Evolutionary conservation across 495 filamentous ascomycete species (phyloP), one percentile per base, ranked within the genome.

Genomic region (Xylaria palmicola): DNA sequence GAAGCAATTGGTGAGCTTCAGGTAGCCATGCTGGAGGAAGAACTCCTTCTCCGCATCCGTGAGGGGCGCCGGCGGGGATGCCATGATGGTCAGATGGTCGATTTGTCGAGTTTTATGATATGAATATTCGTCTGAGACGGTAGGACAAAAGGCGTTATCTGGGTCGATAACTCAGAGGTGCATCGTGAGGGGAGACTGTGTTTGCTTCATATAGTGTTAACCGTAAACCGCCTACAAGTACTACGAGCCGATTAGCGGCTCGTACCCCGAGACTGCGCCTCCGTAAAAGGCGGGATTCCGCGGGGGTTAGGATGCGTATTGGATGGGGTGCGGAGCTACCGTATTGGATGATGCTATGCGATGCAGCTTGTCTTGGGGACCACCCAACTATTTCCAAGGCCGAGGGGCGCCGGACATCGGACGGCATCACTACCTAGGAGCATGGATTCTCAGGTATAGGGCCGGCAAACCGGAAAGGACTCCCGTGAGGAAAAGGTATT

Each of bases 11-110:
- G 75, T 71, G 6, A 88, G 60, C 65, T 86, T 86, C 27, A 90
- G 63, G 75, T 81, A 90, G 60, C 88, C 88, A 70, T 88, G 78
- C 20, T 77, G 68, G 36, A 91, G 75, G 72, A 90, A 91, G 64
- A 87, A 84, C 47, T 81, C 81, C 61, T 85, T 86, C 67, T 91
- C 77, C 26, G 80, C 82, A 36, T 82, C 71, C 0, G 84, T 85
- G 39, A 91, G 83, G 32, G 72, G 71, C 19, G 72, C 68, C 0
- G 68, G 59, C 24, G 67, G 59, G 12, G 77, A 69, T 32, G 63
- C 63, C 68, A 71, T 71, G 29, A 26, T 47, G 13, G n/a, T n/a
- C n/a, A n/a, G n/a, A n/a, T n/a, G n/a, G n/a, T n/a, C n/a, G n/a
- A n/a, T n/a, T n/a, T n/a, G n/a, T n/a, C n/a, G n/a, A n/a, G n/a